Evolutionary conservation across 2,329 filamentous ascomycete species (phyloP).

Genomic region (Cadophora luteo-olivacea): DNA sequence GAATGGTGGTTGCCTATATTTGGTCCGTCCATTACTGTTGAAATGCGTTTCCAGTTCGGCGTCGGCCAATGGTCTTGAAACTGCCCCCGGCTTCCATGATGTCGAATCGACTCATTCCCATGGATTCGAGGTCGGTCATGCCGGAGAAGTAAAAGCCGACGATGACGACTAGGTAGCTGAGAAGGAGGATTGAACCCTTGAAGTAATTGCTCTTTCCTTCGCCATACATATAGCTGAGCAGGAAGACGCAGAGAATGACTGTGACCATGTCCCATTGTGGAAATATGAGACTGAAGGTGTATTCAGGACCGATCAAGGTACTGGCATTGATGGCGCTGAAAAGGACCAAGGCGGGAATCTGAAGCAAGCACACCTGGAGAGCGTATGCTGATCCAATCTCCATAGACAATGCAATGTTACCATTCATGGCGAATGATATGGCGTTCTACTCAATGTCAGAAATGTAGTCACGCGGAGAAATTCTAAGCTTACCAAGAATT

Average conservation of each 20-base stretch:
- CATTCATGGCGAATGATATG: slow-evolving; percentile 99
- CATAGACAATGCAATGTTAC: slow-evolving; percentile 98
- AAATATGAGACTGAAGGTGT: slow-evolving; percentile 88
- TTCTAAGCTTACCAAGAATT: slow-evolving; percentile 77
- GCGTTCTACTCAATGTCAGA: slow-evolving; percentile 67
- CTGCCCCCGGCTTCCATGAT: slow-evolving; percentile 43
- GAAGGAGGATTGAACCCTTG: slow-evolving; percentile 93
- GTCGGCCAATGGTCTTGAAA: slow-evolving; percentile 44
- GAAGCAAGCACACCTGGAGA: slow-evolving; percentile 91
- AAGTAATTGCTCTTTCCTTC: slow-evolving; percentile 99
- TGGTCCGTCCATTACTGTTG: slow-evolving; percentile 35
- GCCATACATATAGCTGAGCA: slow-evolving; percentile 96
- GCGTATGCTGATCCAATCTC: slow-evolving; percentile 98
- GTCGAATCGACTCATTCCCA: slow-evolving; percentile 45
- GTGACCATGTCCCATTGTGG: slow-evolving; percentile 99
- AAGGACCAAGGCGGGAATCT: slow-evolving; percentile 90
- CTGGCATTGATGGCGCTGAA: slow-evolving; percentile 80
- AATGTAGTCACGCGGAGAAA: neutral
- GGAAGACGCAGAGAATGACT: slow-evolving; percentile 92
- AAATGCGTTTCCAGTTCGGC: slow-evolving; percentile 42
- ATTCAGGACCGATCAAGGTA: slow-evolving; percentile 60
- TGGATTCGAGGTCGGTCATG: slow-evolving; percentile 46
- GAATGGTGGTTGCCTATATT: slow-evolving; percentile 1
- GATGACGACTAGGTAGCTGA: slow-evolving; percentile 92
- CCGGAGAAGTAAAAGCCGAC: slow-evolving; percentile 89